Percentiles rank a stretch among this genome's conserved stretches.
phyloP scores from a whole-genome alignment of 1,139 yeast genomes.

The Martiniozyma asiatica region DNA sequence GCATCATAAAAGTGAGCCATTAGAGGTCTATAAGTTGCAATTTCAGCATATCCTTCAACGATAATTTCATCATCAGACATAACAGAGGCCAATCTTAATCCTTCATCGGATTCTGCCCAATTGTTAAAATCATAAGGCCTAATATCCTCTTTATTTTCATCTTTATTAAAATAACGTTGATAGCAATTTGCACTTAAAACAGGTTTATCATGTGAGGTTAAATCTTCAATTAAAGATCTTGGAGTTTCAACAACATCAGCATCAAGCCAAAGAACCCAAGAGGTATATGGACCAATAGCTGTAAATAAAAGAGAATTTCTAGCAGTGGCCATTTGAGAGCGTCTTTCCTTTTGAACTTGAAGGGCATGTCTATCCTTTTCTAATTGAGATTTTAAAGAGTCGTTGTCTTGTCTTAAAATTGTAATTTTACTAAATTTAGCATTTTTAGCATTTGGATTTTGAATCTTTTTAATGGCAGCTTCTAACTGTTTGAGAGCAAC shows the following conservation, averaged over 20 bases:
- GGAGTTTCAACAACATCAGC: slow-evolving; percentile 91
- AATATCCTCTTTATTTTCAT: slow-evolving; percentile 42
- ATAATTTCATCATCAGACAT: slow-evolving; percentile 82
- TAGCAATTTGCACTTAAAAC: slow-evolving; percentile 86
- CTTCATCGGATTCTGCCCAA: slow-evolving; percentile 91
- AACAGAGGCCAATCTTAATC: slow-evolving; percentile 55
- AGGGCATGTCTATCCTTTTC: slow-evolving; percentile 77
- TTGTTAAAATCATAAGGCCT: slow-evolving; percentile 93
- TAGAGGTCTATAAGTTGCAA: slow-evolving; percentile 89
- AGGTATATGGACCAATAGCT: slow-evolving; percentile 77
- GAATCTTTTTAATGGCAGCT: slow-evolving; percentile 57
- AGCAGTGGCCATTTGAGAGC: slow-evolving; percentile 86
- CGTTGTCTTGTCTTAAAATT: slow-evolving; percentile 82
- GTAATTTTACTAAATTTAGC: slow-evolving; percentile 68
- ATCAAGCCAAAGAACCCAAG: slow-evolving; percentile 95
- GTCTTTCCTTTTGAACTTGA: slow-evolving; percentile 76
- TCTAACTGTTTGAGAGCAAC: slow-evolving; percentile 60
- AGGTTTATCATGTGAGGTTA: slow-evolving; percentile 78
- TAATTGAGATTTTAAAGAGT: slow-evolving; percentile 49
- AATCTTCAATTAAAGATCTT: slow-evolving; percentile 65
- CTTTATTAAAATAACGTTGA: slow-evolving; percentile 61
- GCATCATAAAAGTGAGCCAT: slow-evolving; percentile 83
- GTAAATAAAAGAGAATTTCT: slow-evolving; percentile 84
- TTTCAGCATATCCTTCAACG: slow-evolving; percentile 83
- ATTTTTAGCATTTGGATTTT: slow-evolving; percentile 33